Evolutionary conservation across 2,329 filamentous ascomycete genomes (phyloP).

Genomic region (Aschersonia sp.): DNA sequence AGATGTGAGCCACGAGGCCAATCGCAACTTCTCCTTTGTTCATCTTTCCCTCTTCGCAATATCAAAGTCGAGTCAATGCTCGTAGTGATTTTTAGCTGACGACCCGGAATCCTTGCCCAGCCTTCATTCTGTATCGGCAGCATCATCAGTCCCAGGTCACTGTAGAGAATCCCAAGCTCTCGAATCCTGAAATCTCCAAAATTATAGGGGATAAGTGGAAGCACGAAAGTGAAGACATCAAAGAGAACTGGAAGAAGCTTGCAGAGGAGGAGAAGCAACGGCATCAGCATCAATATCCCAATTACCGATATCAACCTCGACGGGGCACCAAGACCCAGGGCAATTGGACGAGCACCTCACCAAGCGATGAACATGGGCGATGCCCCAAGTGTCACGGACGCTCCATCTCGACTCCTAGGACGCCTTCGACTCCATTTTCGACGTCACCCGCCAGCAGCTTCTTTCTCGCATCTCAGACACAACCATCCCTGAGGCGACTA

Average conservation of each 20-base stretch:
- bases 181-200: conserved; percentile 94
- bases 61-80: neutral
- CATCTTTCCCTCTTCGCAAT: neutral
- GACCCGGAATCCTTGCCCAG: conserved; percentile 28
- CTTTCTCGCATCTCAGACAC: conserved; percentile 7
- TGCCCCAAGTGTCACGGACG: conserved; percentile 62
- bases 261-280: conserved; percentile 88
- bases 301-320: conserved; percentile 87
- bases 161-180: conserved; percentile 69
- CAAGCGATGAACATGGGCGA: conserved; percentile 35
- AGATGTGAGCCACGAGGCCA: no score
- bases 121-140: conserved; percentile 95
- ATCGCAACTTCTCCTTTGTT: neutral
- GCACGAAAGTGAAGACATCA: conserved; percentile 56
- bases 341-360: conserved; percentile 16
- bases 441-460: conserved; percentile 17
- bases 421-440: conserved; percentile 35
- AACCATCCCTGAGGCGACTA: conserved; percentile 8
- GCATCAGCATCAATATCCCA: conserved; percentile 80
- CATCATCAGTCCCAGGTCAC: conserved; percentile 78
- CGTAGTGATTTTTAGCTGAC: conserved; percentile 10
- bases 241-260: conserved; percentile 75
- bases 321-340: conserved; percentile 30
- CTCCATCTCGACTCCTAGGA: conserved; percentile 47
- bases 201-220: conserved; percentile 93